phyloP scores from a whole-genome alignment of 495 filamentous ascomycete genomes.

The Aspergillus taichungensis region DNA sequence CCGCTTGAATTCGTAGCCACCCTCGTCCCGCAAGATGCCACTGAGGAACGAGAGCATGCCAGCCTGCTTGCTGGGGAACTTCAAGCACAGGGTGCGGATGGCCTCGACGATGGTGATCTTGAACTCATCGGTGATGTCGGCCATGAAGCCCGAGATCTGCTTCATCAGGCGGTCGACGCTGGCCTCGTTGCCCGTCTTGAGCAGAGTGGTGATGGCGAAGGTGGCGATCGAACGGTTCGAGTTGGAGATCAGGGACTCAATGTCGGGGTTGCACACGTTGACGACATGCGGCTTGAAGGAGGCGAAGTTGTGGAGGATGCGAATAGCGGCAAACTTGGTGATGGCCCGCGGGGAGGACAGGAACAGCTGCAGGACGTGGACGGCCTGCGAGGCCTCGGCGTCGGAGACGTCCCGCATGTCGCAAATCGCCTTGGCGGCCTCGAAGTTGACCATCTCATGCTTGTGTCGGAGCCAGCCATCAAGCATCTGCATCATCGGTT shows the following conservation, averaged over 20 bases:
- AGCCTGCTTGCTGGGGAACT: conserved; percentile 96
- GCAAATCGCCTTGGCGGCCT: conserved; percentile 96
- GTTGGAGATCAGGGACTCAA: conserved; percentile 92
- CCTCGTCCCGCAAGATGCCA: conserved; percentile 89
- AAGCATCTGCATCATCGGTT: conserved; percentile 88
- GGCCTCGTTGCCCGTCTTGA: conserved; percentile 96
- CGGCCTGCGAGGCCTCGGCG: conserved; percentile 81
- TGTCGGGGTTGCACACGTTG: conserved; percentile 90
- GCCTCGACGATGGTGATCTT: conserved; percentile 99
- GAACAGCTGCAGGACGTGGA: conserved; percentile 93
- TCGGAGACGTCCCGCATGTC: conserved; percentile 90
- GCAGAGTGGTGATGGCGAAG: conserved; percentile 92
- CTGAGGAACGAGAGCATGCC: conserved; percentile 96
- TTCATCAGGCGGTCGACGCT: conserved; percentile 98
- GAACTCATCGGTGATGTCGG: conserved; percentile 97
- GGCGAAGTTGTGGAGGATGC: conserved; percentile 93
- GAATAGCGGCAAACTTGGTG: conserved; percentile 95
- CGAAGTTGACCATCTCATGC: conserved; percentile 99
- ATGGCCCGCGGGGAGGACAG: conserved; percentile 92
- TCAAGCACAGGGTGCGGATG: conserved; percentile 89
- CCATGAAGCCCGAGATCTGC: conserved; percentile 95
- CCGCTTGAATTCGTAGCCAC: conserved; percentile 97
- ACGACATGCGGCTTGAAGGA: conserved; percentile 91
- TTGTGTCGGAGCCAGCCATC: conserved; percentile 97
- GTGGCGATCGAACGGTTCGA: conserved; percentile 96